A percentile compares a stretch with the other conserved stretches of the same genome.
Evolutionary conservation across 768 basidiomycete species (phyloP).

Genomic region (Auricularia sp.): DNA sequence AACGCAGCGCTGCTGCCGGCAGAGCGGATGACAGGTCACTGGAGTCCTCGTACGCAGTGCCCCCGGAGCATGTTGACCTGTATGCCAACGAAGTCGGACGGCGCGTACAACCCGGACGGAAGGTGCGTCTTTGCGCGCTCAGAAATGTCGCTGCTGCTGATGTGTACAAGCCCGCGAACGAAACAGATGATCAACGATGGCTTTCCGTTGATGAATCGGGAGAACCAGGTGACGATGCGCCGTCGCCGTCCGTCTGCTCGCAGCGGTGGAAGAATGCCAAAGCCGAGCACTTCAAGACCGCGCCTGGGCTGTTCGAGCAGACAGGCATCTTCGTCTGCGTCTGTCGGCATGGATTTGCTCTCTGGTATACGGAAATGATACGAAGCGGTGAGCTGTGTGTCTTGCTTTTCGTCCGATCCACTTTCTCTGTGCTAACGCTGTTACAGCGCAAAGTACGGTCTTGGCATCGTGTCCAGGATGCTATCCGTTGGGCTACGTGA

Average conservation of each 20-base stretch:
- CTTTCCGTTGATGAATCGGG: background rate
- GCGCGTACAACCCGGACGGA: background rate
- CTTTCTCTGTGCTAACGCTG: background rate
- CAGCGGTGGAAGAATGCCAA: background rate
- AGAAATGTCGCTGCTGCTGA: background rate
- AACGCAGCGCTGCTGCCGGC: background rate
- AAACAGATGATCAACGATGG: background rate
- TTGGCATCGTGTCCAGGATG: background rate
- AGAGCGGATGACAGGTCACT: background rate
- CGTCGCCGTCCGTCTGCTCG: background rate
- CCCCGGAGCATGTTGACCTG: background rate
- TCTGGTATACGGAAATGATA: background rate
- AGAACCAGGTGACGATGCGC: background rate
- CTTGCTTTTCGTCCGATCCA: background rate
- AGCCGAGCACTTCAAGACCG: background rate
- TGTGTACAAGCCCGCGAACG: background rate
- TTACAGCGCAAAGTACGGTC: conserved; percentile 1
- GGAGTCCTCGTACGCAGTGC: background rate
- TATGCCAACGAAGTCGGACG: background rate
- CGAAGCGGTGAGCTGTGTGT: conserved; percentile 41
- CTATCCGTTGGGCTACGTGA: background rate
- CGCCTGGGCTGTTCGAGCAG: conserved; percentile 2
- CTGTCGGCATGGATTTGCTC: background rate
- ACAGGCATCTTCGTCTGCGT: background rate
- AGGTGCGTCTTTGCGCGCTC: background rate